Evolutionary conservation across 495 filamentous ascomycete species (phyloP), one percentile per base, ranked within the genome.

Genomic region (Glarea lozoyensis): DNA sequence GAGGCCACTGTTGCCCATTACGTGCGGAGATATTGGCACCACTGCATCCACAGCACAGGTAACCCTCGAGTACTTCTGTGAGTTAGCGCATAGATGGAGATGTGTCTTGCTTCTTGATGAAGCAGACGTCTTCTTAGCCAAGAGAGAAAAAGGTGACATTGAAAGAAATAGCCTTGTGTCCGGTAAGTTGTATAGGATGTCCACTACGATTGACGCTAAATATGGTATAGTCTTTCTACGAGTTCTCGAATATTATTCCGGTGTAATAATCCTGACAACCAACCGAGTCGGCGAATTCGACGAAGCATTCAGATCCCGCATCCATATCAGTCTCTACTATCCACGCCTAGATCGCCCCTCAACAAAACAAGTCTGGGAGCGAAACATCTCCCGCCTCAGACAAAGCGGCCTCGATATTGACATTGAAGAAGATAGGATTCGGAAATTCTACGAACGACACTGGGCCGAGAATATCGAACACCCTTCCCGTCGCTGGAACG

Each of bases 81-180:
- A 49, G 3, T 45, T 71, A 0, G 70, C 64, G 4, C 48, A 56
- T 33, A 55, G 44, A 37, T 76, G 73, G 72, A 59, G 58, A 2
- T 68, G 60, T 25, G 63, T 80, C 0, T 47, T 79, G 3, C 59
- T 81, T 0, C 52, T 79, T n/a, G n/a, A n/a, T n/a, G n/a, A n/a
- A n/a, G n/a, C n/a, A n/a, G n/a, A n/a, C n/a, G n/a, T n/a, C n/a
- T 86, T 85, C 65, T 61, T 86, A 15, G 82, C 86, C 62, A 68
- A 76, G 36, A 21, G 70, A 7, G 52, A 37, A 0, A 45, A 54
- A 5, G 66, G 73, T 40, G 80, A 88, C 48, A 72, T 88, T 44
- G 68, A 73, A 48, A 72, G 84, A 41, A 88, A 88, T 52, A 79
- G 79, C 2, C 67, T 88, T 0, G 84, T 88, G 16, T 80, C 75